Evolutionary conservation across 495 filamentous ascomycete species (phyloP).

Genomic region (Xylaria flabelliformis): DNA sequence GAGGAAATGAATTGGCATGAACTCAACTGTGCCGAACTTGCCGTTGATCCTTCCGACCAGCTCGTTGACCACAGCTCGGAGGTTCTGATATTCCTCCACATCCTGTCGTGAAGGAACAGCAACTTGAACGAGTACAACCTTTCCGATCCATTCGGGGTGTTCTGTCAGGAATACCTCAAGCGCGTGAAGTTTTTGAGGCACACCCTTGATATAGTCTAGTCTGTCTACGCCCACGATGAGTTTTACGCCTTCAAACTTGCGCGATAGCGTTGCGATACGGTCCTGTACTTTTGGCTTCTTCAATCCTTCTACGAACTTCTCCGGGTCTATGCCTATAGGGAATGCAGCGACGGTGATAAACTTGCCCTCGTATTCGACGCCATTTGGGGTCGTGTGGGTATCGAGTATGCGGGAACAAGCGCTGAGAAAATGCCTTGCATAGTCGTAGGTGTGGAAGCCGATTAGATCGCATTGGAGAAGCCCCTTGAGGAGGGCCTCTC

Average conservation of each 20-base stretch:
- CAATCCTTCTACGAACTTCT: conserved; percentile 89
- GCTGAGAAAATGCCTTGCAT: conserved; percentile 86
- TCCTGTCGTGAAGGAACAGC: conserved; percentile 91
- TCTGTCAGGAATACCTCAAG: conserved; percentile 90
- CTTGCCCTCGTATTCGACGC: conserved; percentile 77
- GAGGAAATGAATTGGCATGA: conserved; percentile 93
- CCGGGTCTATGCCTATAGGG: conserved; percentile 94
- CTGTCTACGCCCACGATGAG: conserved; percentile 93
- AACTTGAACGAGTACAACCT: conserved; percentile 91
- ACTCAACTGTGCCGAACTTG: conserved; percentile 89
- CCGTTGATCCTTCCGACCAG: conserved; percentile 92
- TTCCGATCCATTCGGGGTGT: conserved; percentile 89
- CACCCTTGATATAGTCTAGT: conserved; percentile 94
- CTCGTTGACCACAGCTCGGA: conserved; percentile 88
- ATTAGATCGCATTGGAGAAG: conserved; percentile 85
- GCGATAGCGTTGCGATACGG: conserved; percentile 76
- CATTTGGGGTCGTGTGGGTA: conserved; percentile 78
- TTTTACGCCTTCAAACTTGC: conserved; percentile 85
- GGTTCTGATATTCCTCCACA: conserved; percentile 94
- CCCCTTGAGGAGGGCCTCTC: conserved; percentile 79
- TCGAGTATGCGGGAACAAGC: conserved; percentile 84
- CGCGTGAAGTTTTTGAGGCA: conserved; percentile 92
- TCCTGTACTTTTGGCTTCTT: conserved; percentile 79
- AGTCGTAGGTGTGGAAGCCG: conserved; percentile 96
- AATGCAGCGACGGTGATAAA: conserved; percentile 80